Conservation (phyloP, 179 eudicot species). For the Vitellaria paradoxa region DNA sequence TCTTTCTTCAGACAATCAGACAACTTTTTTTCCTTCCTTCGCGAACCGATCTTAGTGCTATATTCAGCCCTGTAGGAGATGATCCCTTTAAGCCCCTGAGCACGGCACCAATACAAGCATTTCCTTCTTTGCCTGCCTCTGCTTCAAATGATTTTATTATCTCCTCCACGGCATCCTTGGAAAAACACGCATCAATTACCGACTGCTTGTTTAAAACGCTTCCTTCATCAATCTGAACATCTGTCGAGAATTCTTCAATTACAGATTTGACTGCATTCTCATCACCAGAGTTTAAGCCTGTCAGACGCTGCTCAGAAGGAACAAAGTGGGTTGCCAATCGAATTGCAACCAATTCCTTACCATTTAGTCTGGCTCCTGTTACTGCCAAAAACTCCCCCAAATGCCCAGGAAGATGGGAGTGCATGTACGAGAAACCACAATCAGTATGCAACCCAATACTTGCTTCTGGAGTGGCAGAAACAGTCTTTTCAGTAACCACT, state of each 20-base stretch:
- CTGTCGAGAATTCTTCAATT: slow-evolving; percentile 71
- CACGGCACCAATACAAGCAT: slow-evolving; percentile 68
- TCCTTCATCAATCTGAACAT: slow-evolving; percentile 57
- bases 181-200: slow-evolving; percentile 79
- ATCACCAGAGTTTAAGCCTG: slow-evolving; percentile 72
- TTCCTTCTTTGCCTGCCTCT: slow-evolving; percentile 76
- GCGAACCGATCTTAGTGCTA: slow-evolving; percentile 86
- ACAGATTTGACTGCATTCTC: slow-evolving; percentile 61
- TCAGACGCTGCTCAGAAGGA: slow-evolving; percentile 66
- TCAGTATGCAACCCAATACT: slow-evolving; percentile 91
- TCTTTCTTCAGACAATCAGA: slow-evolving; percentile 83
- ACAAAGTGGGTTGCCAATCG: slow-evolving; percentile 94
- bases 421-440: slow-evolving; percentile 86
- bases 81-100: slow-evolving; percentile 81
- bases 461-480: slow-evolving; percentile 94
- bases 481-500: slow-evolving; percentile 90
- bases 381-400: slow-evolving; percentile 89
- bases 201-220: slow-evolving; percentile 71
- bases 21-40: slow-evolving; percentile 70
- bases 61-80: slow-evolving; percentile 84
- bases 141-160: slow-evolving; percentile 73
- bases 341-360: slow-evolving; percentile 75
- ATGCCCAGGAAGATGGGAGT: slow-evolving; percentile 82
- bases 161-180: slow-evolving; percentile 81
- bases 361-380: slow-evolving; percentile 82